Conservation (phyloP, 1,284 basidiomycete genomes). For the Malassezia sympodialis region DNA sequence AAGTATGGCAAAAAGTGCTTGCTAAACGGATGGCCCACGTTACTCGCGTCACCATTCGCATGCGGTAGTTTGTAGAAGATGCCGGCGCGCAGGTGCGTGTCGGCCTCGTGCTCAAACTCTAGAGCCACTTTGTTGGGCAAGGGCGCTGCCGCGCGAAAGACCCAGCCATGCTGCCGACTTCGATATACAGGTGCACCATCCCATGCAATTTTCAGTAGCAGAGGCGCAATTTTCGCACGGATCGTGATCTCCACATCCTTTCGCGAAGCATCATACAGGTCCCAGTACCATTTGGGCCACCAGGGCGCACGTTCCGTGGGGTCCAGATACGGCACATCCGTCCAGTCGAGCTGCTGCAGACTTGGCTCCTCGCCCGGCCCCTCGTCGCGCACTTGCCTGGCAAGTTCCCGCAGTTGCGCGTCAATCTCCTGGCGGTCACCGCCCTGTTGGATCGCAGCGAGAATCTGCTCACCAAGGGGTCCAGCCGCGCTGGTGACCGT, state of each 20-base stretch:
- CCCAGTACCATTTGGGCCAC: conserved; percentile 95
- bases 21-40: conserved; percentile 81
- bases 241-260: conserved; percentile 67
- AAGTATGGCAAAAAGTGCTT: conserved; percentile 83
- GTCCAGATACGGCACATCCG: conserved; percentile 19
- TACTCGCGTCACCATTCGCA: conserved; percentile 83
- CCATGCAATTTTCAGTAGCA: conserved; percentile 81
- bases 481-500: conserved; percentile 16
- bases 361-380: conserved; percentile 17
- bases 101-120: background rate
- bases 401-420: conserved; percentile 19
- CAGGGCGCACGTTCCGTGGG: conserved; percentile 21
- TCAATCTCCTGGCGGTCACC: conserved; percentile 6
- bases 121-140: background rate
- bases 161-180: conserved; percentile 84
- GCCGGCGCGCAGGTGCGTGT: conserved; percentile 11
- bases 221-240: conserved; percentile 69
- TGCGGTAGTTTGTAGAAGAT: conserved; percentile 76
- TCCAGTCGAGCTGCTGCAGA: conserved; percentile 35
- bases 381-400: conserved; percentile 16
- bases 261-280: conserved; percentile 54
- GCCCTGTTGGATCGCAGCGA: conserved; percentile 8
- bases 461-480: conserved; percentile 10
- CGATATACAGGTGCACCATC: conserved; percentile 71
- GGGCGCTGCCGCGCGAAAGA: conserved; percentile 51